Base-by-base conservation (phyloP, 352 stramenopile species). In the Globisporangium heterothallicum region DNA sequence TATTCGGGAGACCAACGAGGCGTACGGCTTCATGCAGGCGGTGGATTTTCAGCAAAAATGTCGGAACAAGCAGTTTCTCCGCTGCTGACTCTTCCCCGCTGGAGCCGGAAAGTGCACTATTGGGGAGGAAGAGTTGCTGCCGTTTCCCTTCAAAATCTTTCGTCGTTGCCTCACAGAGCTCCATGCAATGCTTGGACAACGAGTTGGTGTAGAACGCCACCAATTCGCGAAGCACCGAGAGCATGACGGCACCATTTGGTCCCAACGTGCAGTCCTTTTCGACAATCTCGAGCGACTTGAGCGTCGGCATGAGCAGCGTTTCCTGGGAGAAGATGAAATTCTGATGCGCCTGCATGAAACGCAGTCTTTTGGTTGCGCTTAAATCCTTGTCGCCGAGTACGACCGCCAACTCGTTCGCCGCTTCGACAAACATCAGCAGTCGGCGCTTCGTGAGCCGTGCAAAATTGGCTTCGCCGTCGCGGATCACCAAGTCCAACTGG, bases 401-500 rank as follows among this genome's bases (percentile, higher is more conserved):
- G 2, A 40, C 46, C 0, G 65, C 64, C 14, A 92, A 63, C 34
- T 91, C 78, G 19, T 71, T 58, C 16, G 68, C 67, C 19, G 78
- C 66, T 35, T 90, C 80, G 7, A 81, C 53, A 38, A 86, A 78
- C 60, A 92, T 81, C 19, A 78, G 70, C 6, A 94, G 54, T 7
- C 80, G 74, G 5, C 77, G 75, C 60, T 86, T 86, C 4, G 68
- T 80, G 40, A 92, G 62, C 7, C 78, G 66, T 41, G 79, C 75
- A 24, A 91, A 94, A 42, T 72, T 92, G 56, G 67, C 66, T 56
- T 94, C 84, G 0, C 81, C 81, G 49, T 94, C 84, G 44, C 84
- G 73, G 38, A 86, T 84, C 29, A 94, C 81, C 27, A 94, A 62
- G 22, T 67, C 59, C 22, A 94, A 57, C 32, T 94, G 84, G 1